Percentiles rank a stretch among this genome's conserved stretches.
Conservation (phyloP, 192 early-diverging fungal species). For the Mortierella antarctica region DNA sequence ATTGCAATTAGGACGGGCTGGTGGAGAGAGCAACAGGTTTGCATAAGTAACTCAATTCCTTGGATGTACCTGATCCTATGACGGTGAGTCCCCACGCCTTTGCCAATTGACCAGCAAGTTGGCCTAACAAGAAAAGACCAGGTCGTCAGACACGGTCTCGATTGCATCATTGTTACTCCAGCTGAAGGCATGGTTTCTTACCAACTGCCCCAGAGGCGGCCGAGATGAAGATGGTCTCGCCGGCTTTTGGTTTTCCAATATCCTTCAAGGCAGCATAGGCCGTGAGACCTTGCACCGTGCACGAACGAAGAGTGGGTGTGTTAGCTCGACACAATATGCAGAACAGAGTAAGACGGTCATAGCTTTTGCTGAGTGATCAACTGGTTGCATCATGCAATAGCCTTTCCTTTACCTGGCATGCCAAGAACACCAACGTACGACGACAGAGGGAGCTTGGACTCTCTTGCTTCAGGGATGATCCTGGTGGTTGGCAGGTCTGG, state of each 20-base stretch:
- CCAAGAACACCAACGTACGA: conserved; percentile 77
- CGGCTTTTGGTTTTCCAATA: conserved; percentile 80
- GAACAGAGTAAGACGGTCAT: too few species aligned
- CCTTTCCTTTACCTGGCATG: conserved; percentile 3
- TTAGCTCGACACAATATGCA: not conserved
- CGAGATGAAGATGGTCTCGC: conserved; percentile 83
- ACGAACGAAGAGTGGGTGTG: not conserved
- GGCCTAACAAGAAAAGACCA: conserved; percentile 8
- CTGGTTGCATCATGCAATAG: not conserved
- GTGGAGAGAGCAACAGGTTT: too few species aligned
- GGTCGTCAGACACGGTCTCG: not conserved
- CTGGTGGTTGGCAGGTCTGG: conserved; percentile 33
- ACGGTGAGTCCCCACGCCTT: conserved; percentile 78
- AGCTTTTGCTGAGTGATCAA: too few species aligned
- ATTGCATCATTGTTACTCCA: not conserved
- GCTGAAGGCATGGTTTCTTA: conserved; percentile 19
- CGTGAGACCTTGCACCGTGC: conserved; percentile 15
- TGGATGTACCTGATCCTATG: conserved; percentile 62
- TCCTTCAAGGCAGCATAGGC: conserved; percentile 58
- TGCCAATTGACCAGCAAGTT: conserved; percentile 79
- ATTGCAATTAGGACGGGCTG: not conserved
- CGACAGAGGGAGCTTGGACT: conserved; percentile 59
- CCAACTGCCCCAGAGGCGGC: conserved; percentile 89
- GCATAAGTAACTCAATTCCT: not conserved
- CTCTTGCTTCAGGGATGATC: conserved; percentile 58